A percentile compares a stretch with the other conserved stretches of the same genome.
phyloP scores from a whole-genome alignment of 73 alveolate species.

The Paramecium tetraurelia region DNA sequence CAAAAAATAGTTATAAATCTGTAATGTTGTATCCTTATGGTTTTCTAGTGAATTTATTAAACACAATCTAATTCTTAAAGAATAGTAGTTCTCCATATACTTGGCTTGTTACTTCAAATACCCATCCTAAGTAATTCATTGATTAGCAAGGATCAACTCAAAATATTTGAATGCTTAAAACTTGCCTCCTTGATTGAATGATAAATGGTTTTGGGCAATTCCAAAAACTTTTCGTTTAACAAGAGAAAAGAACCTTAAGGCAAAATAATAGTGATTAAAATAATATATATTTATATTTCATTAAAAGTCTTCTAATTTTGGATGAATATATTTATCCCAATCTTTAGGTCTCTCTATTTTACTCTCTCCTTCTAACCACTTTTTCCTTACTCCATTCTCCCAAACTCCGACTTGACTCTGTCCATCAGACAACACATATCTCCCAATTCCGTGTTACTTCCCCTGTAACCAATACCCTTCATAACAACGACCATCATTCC shows the following conservation, averaged over 20 bases:
- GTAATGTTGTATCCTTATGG: background rate
- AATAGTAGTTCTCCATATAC: background rate
- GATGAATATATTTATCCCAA: background rate
- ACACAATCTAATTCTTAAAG: background rate
- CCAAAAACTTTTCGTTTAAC: background rate
- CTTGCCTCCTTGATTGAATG: background rate
- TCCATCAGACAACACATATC: slow-evolving; percentile 35
- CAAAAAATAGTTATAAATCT: no score
- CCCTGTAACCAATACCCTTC: slow-evolving; percentile 64
- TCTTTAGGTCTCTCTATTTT: background rate
- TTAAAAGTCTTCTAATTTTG: background rate
- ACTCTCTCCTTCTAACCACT: background rate
- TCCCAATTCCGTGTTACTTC: slow-evolving; percentile 54
- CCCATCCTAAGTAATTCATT: background rate
- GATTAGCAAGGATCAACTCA: background rate
- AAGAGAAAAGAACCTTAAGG: background rate
- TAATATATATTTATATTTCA: background rate
- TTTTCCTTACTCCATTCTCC: background rate
- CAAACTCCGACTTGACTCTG: slow-evolving; percentile 62
- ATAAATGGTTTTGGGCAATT: background rate
- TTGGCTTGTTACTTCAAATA: background rate
- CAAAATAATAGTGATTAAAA: background rate
- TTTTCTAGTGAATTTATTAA: background rate
- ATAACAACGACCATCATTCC: slow-evolving; percentile 55
- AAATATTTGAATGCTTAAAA: background rate